Base-by-base conservation (phyloP, 257 asterid species). In the Solanum rostratum region DNA sequence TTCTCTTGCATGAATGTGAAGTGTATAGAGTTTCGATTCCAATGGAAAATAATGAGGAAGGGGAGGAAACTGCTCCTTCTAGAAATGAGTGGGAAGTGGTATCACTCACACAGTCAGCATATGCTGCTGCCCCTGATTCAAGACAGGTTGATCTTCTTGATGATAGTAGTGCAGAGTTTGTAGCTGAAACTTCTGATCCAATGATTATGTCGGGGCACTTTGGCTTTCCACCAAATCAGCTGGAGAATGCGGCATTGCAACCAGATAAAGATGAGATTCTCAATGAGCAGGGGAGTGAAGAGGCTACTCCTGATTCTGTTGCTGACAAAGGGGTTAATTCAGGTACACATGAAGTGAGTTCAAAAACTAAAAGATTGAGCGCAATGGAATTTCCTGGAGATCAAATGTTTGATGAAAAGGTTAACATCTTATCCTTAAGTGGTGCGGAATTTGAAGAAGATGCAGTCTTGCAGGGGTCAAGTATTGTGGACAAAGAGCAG, bases 161-260 rank as follows among this genome's bases (percentile, higher is more conserved):
- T 70, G 83, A 73, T 19, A 81, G 82, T 76, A 86, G 49, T 70
- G 89, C 81, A 78, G 90, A 89, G 80, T 45, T 66, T 43, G 90
- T 87, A 29, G 93, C 91, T 66, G 94, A 91, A 88, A 87, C 93
- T 82, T 92, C 97, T 41, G 88, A 43, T 85, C 88, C 94, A 73
- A 84, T 93, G 94, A 88, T 95, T 85, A 91, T 91, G 95, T 92
- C 97, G 70, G 88, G 93, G 71, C 97, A 94, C 84, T 94, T 94
- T 63, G 86, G 87, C 79, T 89, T 94, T 85, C 98, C 98, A 71
- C 97, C 95, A 20, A 89, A 86, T 83, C 93, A 84, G 68, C 89
- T 74, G 22, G 94, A 93, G 83, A 89, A 90, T 83, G 85, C 86
- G 73, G 93, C 90, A 27, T 30, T 85, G 45, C 89, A 87, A 73